Evolutionary conservation across 225 moss, liverwort and hornwort genomes (phyloP), one percentile per base, ranked within the genome.

Genomic region (Antitrichia curtipendula): DNA sequence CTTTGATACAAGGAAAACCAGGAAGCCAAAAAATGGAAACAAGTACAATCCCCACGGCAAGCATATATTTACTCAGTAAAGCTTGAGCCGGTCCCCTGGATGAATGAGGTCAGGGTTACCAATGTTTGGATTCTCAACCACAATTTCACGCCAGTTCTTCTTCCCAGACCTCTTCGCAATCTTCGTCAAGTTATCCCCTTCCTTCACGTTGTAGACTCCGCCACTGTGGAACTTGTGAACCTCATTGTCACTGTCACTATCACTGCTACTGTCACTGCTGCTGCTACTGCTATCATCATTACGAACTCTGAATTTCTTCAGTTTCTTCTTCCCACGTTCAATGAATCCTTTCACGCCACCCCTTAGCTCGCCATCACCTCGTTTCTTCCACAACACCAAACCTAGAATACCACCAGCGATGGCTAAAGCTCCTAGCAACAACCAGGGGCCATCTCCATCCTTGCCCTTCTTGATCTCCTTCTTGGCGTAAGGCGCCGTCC

Each of bases 21-120:
- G 31, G 56, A 76, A 75, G 63, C 56, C 4, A 84, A 83, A 85
- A 89, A 52, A 22, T 74, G 78, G 57, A 90, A 83, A 63, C 77
- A 89, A 86, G 76, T 78, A 82, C 84, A 86, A 86, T 24, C 63
- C 50, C 41, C 79, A 62, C 40, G 83, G 65, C 85, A 71, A 84
- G 59, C 68, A 47, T 15, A 59, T 47, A 14, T 53, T 7, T 71
- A 78, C 81, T 84, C 79, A 87, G 89, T 91, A 93, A 70, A 99
- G 84, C 88, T 90, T 91, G 89, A 99, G 91, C 63, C 91, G 92
- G 40, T 96, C 97, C 59, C 95, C 95, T 10, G 99, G 99, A 74
- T 93, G 94, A 50, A 99, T 99, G 56, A 99, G 94, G 88, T 99
- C 57, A 60, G 99, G 99, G 43, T 96, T 91, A 20, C 58, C 66